Conservation (phyloP, 148 eudicot species). For the Vaccinium vitisidaea region DNA sequence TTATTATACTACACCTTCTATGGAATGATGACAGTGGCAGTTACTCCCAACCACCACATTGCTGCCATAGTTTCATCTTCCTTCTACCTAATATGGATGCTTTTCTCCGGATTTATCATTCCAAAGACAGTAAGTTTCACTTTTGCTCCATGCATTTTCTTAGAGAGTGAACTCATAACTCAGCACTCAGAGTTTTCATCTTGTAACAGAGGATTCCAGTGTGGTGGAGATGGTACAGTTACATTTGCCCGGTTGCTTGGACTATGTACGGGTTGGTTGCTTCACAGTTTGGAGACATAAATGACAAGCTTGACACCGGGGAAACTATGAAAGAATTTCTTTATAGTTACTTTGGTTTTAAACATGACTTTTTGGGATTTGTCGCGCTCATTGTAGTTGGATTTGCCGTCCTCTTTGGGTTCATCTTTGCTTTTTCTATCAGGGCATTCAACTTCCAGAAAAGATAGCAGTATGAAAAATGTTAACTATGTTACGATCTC, state of each 20-base stretch:
- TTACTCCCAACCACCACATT: constrained; percentile 44
- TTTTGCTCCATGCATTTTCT: background rate
- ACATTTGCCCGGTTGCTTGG: constrained; percentile 39
- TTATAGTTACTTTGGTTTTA: constrained; percentile 33
- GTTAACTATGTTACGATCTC: background rate
- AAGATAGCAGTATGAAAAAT: background rate
- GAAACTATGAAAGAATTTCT: constrained; percentile 35
- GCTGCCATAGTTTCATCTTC: constrained; percentile 42
- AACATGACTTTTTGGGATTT: constrained; percentile 35
- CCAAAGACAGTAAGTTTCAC: constrained; percentile 38
- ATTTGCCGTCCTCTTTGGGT: constrained; percentile 32
- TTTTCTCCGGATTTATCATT: constrained; percentile 48
- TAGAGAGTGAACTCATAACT: background rate
- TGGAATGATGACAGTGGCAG: constrained; percentile 59
- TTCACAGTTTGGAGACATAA: constrained; percentile 48
- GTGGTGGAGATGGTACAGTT: constrained; percentile 65
- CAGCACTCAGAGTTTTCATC: background rate
- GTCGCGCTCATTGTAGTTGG: constrained; percentile 35
- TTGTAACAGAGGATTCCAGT: constrained; percentile 64
- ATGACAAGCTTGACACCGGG: background rate
- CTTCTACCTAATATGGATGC: constrained; percentile 44
- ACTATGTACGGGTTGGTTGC: constrained; percentile 43
- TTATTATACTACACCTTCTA: constrained; percentile 49
- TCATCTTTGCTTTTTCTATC: constrained; percentile 3
- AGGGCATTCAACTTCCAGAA: constrained; percentile 7